These are phyloP conservation scores for Kodamaea restingae DNA, from an alignment of 805 yeast species.

Conservation along the genomic window DNA sequence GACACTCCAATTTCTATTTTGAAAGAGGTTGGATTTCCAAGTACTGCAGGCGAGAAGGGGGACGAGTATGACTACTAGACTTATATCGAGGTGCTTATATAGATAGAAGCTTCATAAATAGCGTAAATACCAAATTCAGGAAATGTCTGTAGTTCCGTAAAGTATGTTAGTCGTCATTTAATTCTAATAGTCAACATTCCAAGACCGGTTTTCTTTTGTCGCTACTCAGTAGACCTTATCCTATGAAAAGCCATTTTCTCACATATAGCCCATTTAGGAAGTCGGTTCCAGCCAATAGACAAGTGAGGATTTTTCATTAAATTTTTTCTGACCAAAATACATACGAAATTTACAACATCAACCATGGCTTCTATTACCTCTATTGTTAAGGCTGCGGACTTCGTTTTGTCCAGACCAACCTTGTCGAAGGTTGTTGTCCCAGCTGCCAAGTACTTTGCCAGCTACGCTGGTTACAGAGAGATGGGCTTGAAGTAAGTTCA, in stretches of 20 bases:
- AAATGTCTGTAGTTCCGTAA: no score
- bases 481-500: conserved; percentile 73
- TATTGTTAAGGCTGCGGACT: conserved; percentile 71
- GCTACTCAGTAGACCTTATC: no score
- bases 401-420: conserved; percentile 73
- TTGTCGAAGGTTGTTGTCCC: conserved; percentile 77
- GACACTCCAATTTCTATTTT: conserved; percentile 54
- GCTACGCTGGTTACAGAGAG: conserved; percentile 88
- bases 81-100: not conserved
- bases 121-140: no score
- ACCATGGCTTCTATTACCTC: conserved; percentile 61
- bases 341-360: conserved; percentile 4
- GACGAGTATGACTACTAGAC: conserved; percentile 59
- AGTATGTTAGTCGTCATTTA: no score
- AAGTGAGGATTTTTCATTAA: conserved; percentile 16
- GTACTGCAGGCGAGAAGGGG: conserved; percentile 51
- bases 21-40: conserved; percentile 62
- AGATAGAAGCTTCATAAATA: not conserved
- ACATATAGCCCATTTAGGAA: conserved; percentile 21
- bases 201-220: no score
- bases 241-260: not conserved
- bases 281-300: conserved; percentile 26
- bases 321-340: conserved; percentile 3
- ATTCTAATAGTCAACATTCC: no score
- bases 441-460: conserved; percentile 66